Evolutionary conservation across 768 basidiomycete species (phyloP), one percentile per base, ranked within the genome.

Genomic region (Kwoniella newhampshirensis): DNA sequence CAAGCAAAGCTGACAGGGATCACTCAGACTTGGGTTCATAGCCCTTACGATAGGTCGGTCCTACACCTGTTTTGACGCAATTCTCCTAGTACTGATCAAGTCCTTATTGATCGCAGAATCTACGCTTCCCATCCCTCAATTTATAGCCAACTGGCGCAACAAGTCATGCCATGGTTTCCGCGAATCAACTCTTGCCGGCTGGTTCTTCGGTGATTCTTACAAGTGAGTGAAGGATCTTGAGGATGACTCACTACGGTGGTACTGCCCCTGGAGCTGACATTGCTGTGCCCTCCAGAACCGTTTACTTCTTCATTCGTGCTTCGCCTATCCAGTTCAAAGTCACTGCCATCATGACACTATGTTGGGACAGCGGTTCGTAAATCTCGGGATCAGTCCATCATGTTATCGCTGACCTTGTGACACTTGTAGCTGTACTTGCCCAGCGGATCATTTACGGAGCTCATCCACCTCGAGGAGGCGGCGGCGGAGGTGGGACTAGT

Each of bases 101-200:
- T 53, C 44, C 9, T 2, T 41, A 17, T 63, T n/a, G 43, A 46
- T 32, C 27, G 23, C 58, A 69, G 75, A 76, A 62, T 76, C 75
- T 2, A 76, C 75, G 0, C 59, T 76, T 1, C 75, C 75, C 0
- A 73, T 76, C 40, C 75, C 75, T 1, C 75, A 76, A 49, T 73
- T 76, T 56, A 70, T 76, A 42, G 59, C 70, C 21, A 76, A 76
- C 32, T 73, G 60, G 27, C 48, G 56, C 11, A 66, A 70, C 11
- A 73, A 73, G 56, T 67, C 68, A n/a, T 68, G 65, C 25, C 71
- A 70, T 36, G 75, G 75, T 1, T 67, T 76, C 51, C 46, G 73
- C 37, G 68, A 72, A 20, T 63, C 67, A 7, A 73, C 72, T 0
- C 60, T 75, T 4, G 74, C 71, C 13, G 69, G 73, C 12, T 76